phyloP scores from a whole-genome alignment of 2,329 filamentous ascomycete species.

The Ascochyta koolunga region DNA sequence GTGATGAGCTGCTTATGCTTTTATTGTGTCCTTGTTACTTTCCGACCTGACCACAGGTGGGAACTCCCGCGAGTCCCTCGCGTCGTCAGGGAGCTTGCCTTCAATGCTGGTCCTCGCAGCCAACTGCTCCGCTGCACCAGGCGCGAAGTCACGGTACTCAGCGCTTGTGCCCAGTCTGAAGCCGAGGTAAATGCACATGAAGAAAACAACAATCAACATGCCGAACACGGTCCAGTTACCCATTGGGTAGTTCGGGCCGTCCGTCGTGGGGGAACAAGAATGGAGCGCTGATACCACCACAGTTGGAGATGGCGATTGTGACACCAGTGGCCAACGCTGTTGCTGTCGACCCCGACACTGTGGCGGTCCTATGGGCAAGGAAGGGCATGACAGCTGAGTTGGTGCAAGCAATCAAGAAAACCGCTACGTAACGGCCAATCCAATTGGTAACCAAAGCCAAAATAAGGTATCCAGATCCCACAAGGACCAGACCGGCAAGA shows the following conservation, averaged over 20 bases:
- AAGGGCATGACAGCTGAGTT: conserved; percentile 30
- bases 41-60: background rate
- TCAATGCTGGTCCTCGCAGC: conserved; percentile 21
- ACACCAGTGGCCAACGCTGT: conserved; percentile 31
- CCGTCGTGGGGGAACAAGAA: conserved; percentile 24
- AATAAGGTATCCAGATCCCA: conserved; percentile 27
- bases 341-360: conserved; percentile 28
- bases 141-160: conserved; percentile 30
- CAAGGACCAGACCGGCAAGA: conserved; percentile 21
- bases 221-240: conserved; percentile 32
- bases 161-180: conserved; percentile 28
- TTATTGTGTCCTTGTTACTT: background rate
- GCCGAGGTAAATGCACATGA: conserved; percentile 28
- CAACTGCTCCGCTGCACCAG: conserved; percentile 27
- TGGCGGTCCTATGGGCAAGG: conserved; percentile 28
- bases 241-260: conserved; percentile 29
- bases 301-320: conserved; percentile 30
- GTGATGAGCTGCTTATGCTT: background rate
- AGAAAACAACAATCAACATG: conserved; percentile 24
- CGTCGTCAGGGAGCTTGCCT: conserved; percentile 21
- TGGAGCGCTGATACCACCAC: conserved; percentile 29
- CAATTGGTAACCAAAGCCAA: conserved; percentile 27
- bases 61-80: conserved; percentile 15
- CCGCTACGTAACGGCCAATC: conserved; percentile 29
- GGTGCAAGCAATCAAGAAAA: conserved; percentile 30